Evolutionary conservation across 768 basidiomycete species (phyloP).

Genomic region (Auriscalpium microsporum): DNA sequence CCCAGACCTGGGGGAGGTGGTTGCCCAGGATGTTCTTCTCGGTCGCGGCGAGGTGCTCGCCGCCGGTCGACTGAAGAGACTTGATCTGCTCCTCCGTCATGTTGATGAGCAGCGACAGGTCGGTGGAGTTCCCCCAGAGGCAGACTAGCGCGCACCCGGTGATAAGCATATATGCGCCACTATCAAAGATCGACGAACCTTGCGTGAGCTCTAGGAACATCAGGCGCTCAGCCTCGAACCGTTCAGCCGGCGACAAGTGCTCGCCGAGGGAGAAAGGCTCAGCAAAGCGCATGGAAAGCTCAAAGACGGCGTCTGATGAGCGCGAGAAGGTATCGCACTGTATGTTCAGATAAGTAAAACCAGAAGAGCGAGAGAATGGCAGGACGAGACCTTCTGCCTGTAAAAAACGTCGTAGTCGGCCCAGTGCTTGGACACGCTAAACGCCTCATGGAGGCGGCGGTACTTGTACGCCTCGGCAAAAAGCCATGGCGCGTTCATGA

Average conservation of each 20-base stretch:
- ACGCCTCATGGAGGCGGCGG: constrained; percentile 86
- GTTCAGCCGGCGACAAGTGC: constrained; percentile 42
- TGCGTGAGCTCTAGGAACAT: constrained; percentile 93
- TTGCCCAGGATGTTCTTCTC: constrained; percentile 96
- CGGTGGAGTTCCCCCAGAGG: constrained; percentile 96
- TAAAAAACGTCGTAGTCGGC: constrained; percentile 91
- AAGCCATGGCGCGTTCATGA: constrained; percentile 95
- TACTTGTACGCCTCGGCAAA: constrained; percentile 96
- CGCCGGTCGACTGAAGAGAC: constrained; percentile 90
- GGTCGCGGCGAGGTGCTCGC: constrained; percentile 89
- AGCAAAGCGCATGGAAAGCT: constrained; percentile 85
- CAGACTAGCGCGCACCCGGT: constrained; percentile 48
- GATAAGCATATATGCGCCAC: background rate
- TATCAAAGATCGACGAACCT: constrained; percentile 34
- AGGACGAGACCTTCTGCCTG: constrained; percentile 64
- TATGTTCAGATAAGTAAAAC: background rate
- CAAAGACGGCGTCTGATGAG: constrained; percentile 86
- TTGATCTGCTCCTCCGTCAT: constrained; percentile 99
- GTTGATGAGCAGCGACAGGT: constrained; percentile 89
- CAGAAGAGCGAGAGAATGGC: background rate
- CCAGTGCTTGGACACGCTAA: constrained; percentile 88
- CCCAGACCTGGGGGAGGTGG: constrained; percentile 64
- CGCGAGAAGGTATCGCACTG: constrained; percentile 94
- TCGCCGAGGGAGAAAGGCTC: constrained; percentile 66
- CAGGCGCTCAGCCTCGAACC: constrained; percentile 63